Conservation (phyloP, 2,329 filamentous ascomycete species). For the Diaporthe capsici region DNA sequence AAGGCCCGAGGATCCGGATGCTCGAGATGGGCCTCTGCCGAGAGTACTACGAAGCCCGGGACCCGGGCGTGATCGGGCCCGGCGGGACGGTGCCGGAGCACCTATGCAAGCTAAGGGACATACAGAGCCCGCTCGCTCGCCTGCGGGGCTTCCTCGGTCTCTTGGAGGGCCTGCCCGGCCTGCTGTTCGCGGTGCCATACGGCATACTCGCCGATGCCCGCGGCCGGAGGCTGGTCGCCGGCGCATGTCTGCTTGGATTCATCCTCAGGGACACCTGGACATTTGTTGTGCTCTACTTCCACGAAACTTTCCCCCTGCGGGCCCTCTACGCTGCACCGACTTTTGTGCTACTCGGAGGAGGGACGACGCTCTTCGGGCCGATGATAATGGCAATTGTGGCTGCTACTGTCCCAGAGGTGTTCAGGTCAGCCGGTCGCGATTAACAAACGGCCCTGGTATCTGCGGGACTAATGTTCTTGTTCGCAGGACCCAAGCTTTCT, state of each 20-base stretch:
- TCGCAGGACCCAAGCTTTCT: slow-evolving; percentile 36
- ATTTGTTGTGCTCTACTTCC: slow-evolving; percentile 36
- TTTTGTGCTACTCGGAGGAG: slow-evolving; percentile 38
- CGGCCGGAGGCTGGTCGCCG: slow-evolving; percentile 30
- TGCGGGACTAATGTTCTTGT: not conserved
- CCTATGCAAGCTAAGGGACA: slow-evolving; percentile 35
- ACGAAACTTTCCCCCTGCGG: slow-evolving; percentile 28
- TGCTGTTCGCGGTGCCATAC: slow-evolving; percentile 38
- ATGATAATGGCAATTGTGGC: slow-evolving; percentile 39
- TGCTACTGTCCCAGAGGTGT: slow-evolving; percentile 25
- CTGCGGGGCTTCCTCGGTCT: slow-evolving; percentile 35
- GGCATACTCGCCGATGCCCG: slow-evolving; percentile 39
- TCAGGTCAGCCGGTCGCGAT: slow-evolving; percentile 18
- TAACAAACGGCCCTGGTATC: not conserved
- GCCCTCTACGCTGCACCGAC: slow-evolving; percentile 35
- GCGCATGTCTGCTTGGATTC: slow-evolving; percentile 32
- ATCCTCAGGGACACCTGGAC: slow-evolving; percentile 29
- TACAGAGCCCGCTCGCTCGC: slow-evolving; percentile 38
- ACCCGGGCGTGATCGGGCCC: slow-evolving; percentile 32
- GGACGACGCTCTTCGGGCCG: slow-evolving; percentile 34
- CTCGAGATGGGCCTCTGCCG: slow-evolving; percentile 39
- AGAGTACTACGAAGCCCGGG: slow-evolving; percentile 34
- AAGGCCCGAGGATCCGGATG: slow-evolving; percentile 40
- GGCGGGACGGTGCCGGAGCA: slow-evolving; percentile 37
- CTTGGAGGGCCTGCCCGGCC: slow-evolving; percentile 35